Conservation (phyloP, 495 filamentous ascomycete species). For the Xylaria longipes region DNA sequence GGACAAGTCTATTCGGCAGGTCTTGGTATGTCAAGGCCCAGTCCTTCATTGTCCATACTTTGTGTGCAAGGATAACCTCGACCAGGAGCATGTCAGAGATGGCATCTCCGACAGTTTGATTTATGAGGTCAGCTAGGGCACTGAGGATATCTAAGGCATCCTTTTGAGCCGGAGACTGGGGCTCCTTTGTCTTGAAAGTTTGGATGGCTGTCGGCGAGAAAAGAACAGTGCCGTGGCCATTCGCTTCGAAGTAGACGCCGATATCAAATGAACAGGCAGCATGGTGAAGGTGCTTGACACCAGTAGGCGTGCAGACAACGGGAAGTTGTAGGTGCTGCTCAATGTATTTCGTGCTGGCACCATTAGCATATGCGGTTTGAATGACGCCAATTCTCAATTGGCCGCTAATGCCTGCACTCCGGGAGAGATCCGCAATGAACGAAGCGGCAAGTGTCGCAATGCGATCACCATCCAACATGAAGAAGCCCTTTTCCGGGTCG, state of each 20-base stretch:
- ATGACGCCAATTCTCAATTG: conserved; percentile 90
- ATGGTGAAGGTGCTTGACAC: conserved; percentile 97
- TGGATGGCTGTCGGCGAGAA: conserved; percentile 85
- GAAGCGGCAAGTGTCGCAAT: conserved; percentile 93
- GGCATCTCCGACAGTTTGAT: conserved; percentile 96
- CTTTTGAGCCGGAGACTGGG: conserved; percentile 90
- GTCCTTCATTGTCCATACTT: conserved; percentile 85
- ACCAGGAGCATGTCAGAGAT: conserved; percentile 96
- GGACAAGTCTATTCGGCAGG: conserved; percentile 91
- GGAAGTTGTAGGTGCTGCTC: conserved; percentile 85
- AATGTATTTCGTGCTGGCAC: conserved; percentile 91
- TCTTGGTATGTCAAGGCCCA: conserved; percentile 96
- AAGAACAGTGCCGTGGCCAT: conserved; percentile 95
- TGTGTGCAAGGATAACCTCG: conserved; percentile 94
- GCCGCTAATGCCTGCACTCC: conserved; percentile 75
- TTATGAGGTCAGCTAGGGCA: conserved; percentile 87
- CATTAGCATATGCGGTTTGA: conserved; percentile 98
- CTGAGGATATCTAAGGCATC: conserved; percentile 80
- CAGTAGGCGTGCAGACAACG: conserved; percentile 90
- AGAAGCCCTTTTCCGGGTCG: conserved; percentile 80
- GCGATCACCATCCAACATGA: conserved; percentile 92
- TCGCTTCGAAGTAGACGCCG: conserved; percentile 98
- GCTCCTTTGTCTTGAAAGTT: conserved; percentile 75
- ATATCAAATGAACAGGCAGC: conserved; percentile 89
- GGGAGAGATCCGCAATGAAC: conserved; percentile 89